Base-by-base conservation (phyloP, 495 filamentous ascomycete species). In the Daldinia childiae region DNA sequence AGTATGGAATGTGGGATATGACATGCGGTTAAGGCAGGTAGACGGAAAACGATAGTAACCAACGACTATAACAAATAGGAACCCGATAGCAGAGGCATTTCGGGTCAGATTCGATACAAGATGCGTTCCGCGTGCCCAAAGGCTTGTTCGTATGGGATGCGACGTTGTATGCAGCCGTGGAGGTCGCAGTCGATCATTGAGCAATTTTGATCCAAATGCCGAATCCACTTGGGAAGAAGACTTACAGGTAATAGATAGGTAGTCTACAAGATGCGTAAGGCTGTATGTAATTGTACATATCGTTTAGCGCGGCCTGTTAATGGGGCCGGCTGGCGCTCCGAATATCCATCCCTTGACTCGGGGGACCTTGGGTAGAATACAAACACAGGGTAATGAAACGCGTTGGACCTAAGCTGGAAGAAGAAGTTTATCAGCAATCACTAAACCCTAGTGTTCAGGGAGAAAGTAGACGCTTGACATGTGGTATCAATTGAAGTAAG, bases 51-150 rank as follows among this genome's bases (percentile, higher is more conserved):
- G 29, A 30, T 61, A 61, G 34, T 19, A 57, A 29, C 19, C 6
- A 21, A 51, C 9, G n/a, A 21, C 4, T 43, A 39, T 58, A 34
- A 14, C 48, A 56, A 56, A 50, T 57, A 38, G 45, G 19, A 45
- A 58, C 36, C 52, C 66, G 61, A 69, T 70, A 72, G 64, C 54
- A 34, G 56, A 64, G 36, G 24, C 17, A 34, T 56, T 52, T 71
- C 17, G 59, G 55, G 15, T 66, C 56, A 64, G 61, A 72, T 77
- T 79, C 74, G 77, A 80, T 68, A 80, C 78, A 72, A 72, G 62
- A 74, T 76, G 69, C 69, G 77, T 78, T 80, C 76, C 79, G 76
- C 64, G 64, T 64, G 67, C 58, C 70, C 68, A 71, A 76, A 75
- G 74, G 71, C 73, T 75, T 69, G 68, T 73, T 77, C 48, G 70